Percentiles rank a stretch among this genome's conserved stretches.
These are phyloP conservation scores for Aureobasidium sp. DNA, from an alignment of 2,329 filamentous ascomycete genomes.

Conservation along the genomic window DNA sequence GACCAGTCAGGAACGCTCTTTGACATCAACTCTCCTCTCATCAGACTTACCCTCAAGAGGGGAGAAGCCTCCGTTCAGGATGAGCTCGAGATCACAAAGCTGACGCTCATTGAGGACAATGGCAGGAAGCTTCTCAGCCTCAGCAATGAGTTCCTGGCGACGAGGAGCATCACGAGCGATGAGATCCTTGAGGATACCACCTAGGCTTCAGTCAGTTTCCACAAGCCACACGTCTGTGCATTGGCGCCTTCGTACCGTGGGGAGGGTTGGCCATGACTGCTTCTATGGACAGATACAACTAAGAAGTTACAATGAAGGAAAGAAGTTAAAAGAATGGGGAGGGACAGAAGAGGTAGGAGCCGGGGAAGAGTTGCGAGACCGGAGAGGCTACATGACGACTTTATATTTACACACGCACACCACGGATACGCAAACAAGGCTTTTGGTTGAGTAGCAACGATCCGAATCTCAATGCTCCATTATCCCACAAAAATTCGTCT, in stretches of 20 bases:
- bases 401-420: slow-evolving; percentile 3
- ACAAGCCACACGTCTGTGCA: slow-evolving; percentile 6
- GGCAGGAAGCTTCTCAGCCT: slow-evolving; percentile 81
- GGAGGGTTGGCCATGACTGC: slow-evolving; percentile 44
- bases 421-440: slow-evolving; percentile 1
- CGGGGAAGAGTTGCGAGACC: slow-evolving; percentile 13
- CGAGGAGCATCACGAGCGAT: slow-evolving; percentile 84
- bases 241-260: slow-evolving; percentile 34
- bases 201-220: slow-evolving; percentile 35
- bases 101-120: slow-evolving; percentile 85
- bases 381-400: neutral
- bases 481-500: slow-evolving; percentile 3
- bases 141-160: slow-evolving; percentile 68
- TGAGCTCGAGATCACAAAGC: slow-evolving; percentile 93
- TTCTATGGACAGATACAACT: neutral
- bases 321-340: slow-evolving; percentile 6
- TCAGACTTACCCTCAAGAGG: slow-evolving; percentile 77
- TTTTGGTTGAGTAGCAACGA: slow-evolving; percentile 12
- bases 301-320: neutral
- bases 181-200: slow-evolving; percentile 96
- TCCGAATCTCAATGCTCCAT: slow-evolving; percentile 4
- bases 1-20: neutral
- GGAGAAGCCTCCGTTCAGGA: slow-evolving; percentile 96
- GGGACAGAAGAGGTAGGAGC: neutral
- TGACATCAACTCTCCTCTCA: slow-evolving; percentile 22